Conservation (phyloP, 352 stramenopile species). For the Globisporangium ultimum region DNA sequence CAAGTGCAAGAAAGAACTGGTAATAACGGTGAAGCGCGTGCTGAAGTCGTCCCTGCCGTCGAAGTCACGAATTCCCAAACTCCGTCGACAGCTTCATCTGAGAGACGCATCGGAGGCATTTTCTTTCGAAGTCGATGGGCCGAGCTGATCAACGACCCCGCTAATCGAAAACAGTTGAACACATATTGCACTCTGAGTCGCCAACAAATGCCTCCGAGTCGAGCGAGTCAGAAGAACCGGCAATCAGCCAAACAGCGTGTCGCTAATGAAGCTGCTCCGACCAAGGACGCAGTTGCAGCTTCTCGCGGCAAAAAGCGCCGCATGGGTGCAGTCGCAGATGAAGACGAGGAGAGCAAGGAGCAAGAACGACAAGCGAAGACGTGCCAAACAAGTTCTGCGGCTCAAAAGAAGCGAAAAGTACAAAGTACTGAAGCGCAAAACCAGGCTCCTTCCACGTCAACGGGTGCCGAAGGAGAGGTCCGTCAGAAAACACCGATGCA, state of each 20-base stretch:
- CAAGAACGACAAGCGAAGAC: neutral
- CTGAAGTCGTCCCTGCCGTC: neutral
- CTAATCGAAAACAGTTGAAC: constrained; percentile 4
- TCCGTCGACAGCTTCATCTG: neutral
- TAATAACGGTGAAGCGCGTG: neutral
- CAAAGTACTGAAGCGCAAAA: neutral
- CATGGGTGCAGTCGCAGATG: neutral
- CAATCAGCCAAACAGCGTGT: neutral
- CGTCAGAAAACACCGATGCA: neutral
- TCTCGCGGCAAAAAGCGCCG: constrained; percentile 7
- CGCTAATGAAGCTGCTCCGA: neutral
- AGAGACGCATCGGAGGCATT: neutral
- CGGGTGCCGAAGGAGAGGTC: too few species aligned
- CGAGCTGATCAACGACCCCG: constrained; percentile 6
- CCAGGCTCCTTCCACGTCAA: neutral
- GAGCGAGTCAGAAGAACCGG: neutral
- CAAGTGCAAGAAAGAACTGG: neutral
- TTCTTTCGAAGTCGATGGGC: constrained; percentile 14
- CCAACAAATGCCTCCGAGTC: neutral
- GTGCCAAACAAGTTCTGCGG: neutral
- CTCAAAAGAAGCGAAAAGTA: constrained; percentile 11
- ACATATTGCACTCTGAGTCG: constrained; percentile 6
- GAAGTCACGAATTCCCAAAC: constrained; percentile 1
- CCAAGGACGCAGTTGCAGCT: neutral
- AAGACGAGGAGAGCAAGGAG: neutral